These are phyloP conservation scores for Agaricus blazei DNA, from an alignment of 768 basidiomycete species.

Conservation along the genomic window DNA sequence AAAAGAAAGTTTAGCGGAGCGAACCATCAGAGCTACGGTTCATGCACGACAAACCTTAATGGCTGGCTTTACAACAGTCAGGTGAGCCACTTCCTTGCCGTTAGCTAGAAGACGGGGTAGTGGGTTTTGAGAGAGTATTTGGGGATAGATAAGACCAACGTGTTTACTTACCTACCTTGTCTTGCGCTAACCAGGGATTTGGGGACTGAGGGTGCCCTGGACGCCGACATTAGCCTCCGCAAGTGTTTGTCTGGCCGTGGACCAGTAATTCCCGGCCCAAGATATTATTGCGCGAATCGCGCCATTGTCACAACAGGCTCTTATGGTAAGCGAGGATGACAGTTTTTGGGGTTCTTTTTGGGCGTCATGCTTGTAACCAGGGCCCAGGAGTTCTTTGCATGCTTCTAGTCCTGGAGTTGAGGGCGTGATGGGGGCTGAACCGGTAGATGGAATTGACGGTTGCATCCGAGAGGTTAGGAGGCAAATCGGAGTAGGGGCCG, in stretches of 20 bases:
- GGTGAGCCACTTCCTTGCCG: slow-evolving; percentile 26
- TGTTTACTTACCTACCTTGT: background rate
- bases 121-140: background rate
- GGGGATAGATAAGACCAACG: background rate
- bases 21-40: slow-evolving; percentile 54
- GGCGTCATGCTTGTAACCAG: slow-evolving; percentile 22
- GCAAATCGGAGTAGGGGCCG: slow-evolving; percentile 61
- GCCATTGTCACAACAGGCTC: slow-evolving; percentile 59
- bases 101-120: too few species aligned
- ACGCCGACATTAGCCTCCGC: slow-evolving; percentile 54
- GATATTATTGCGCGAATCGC: slow-evolving; percentile 55
- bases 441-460: slow-evolving; percentile 51
- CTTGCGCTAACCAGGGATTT: slow-evolving; percentile 39
- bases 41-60: slow-evolving; percentile 54
- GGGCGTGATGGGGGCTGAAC: slow-evolving; percentile 51
- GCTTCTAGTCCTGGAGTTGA: slow-evolving; percentile 48
- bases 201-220: slow-evolving; percentile 63
- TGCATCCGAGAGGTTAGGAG: slow-evolving; percentile 51
- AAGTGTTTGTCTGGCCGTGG: slow-evolving; percentile 39
- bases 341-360: slow-evolving; percentile 8
- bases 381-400: slow-evolving; percentile 45
- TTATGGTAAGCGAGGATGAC: slow-evolving; percentile 37
- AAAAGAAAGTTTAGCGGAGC: slow-evolving; percentile 51
- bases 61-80: slow-evolving; percentile 60
- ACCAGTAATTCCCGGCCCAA: slow-evolving; percentile 53